Evolutionary conservation across 306 rosid genomes (phyloP).

Genomic region (Trifolium pratense): DNA sequence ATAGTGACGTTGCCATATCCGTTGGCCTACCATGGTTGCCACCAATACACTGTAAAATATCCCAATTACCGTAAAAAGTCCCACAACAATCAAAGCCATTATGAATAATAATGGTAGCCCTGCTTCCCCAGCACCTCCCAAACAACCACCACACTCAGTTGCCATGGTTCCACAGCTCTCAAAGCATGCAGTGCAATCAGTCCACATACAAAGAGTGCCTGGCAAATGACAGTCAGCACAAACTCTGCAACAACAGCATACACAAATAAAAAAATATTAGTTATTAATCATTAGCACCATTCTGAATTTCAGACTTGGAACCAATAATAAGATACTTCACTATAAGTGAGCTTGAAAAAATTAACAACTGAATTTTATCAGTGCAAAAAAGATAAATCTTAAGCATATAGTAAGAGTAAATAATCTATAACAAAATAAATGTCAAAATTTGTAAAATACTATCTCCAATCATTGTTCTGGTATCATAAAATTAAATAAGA

Average conservation of each 20-base stretch:
- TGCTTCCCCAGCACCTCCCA: slow-evolving; percentile 99
- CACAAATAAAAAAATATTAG: slow-evolving; percentile 20
- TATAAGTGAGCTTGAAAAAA: slow-evolving; percentile 17
- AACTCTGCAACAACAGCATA: slow-evolving; percentile 60
- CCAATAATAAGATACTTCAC: slow-evolving; percentile 9
- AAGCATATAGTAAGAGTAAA: slow-evolving; percentile 13
- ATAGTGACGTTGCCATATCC: slow-evolving; percentile 99
- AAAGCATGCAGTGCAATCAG: slow-evolving; percentile 97
- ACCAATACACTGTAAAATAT: slow-evolving; percentile 97
- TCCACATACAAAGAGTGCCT: slow-evolving; percentile 99
- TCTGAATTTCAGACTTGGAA: neutral
- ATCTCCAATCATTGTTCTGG: slow-evolving; percentile 4
- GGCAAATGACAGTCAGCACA: slow-evolving; percentile 99
- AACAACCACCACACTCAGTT: slow-evolving; percentile 94
- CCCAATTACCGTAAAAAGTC: slow-evolving; percentile 92
- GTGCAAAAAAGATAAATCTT: neutral
- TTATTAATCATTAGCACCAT: slow-evolving; percentile 15
- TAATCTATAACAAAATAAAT: too few species aligned
- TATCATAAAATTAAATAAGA: slow-evolving; percentile 31
- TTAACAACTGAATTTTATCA: slow-evolving; percentile 2
- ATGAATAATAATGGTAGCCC: slow-evolving; percentile 86
- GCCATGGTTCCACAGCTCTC: slow-evolving; percentile 97
- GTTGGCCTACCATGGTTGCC: slow-evolving; percentile 99
- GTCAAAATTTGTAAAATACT: too few species aligned
- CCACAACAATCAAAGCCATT: slow-evolving; percentile 86